Percentiles rank a stretch among this genome's conserved stretches.
These are phyloP conservation scores for Lactifluus rugatus DNA, from an alignment of 768 basidiomycete genomes.

Conservation along the genomic window DNA sequence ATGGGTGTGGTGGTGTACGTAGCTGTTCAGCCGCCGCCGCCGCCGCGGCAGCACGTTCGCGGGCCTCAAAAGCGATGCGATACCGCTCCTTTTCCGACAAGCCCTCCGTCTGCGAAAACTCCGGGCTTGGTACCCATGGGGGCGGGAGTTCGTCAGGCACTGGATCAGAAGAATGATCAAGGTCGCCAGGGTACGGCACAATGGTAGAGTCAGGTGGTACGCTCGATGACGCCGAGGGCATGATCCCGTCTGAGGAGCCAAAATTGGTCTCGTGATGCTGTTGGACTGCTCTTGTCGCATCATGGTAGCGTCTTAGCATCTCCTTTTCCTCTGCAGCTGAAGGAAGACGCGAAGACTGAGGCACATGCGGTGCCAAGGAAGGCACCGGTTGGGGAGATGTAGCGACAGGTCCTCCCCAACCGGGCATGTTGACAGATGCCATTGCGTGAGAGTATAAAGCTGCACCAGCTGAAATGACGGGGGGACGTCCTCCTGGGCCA, in stretches of 20 bases:
- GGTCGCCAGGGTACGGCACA: background rate
- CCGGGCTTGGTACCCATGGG: conserved; percentile 19
- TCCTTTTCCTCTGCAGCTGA: conserved; percentile 24
- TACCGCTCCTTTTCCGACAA: conserved; percentile 61
- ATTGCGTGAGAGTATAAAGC: conserved; percentile 39
- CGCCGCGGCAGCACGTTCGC: conserved; percentile 45
- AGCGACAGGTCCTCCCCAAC: background rate
- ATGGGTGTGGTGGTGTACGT: conserved; percentile 19
- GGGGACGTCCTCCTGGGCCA: conserved; percentile 8
- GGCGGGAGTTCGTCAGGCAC: conserved; percentile 17
- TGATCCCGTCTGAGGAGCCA: conserved; percentile 21
- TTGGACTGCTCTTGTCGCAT: conserved; percentile 25
- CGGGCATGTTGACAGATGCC: conserved; percentile 28
- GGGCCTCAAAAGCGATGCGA: conserved; percentile 52
- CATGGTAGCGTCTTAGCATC: conserved; percentile 25
- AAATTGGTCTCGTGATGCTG: conserved; percentile 16
- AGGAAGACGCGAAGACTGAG: conserved; percentile 4
- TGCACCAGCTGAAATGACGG: conserved; percentile 32
- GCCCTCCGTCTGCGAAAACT: conserved; percentile 10
- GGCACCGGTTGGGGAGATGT: conserved; percentile 17
- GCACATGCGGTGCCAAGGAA: conserved; percentile 14
- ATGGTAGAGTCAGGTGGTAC: background rate
- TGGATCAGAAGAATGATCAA: background rate
- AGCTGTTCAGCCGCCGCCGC: conserved; percentile 15
- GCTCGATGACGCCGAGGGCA: conserved; percentile 14